Base-by-base conservation (phyloP, 371 early-diverging fungal species). In the Haplosporangium sp. region DNA sequence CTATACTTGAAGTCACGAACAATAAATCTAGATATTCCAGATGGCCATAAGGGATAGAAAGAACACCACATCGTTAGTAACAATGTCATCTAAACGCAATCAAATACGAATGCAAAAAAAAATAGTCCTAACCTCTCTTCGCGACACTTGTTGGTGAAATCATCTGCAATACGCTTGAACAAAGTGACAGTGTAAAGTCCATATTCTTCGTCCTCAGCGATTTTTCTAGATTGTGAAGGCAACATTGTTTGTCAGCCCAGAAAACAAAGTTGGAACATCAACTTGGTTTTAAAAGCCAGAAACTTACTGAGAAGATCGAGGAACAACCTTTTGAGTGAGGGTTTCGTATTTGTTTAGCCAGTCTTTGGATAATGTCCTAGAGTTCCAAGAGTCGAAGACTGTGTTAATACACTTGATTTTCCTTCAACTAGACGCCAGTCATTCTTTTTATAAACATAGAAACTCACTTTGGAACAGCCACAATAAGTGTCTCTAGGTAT, bases 1-100 rank as follows among this genome's bases (percentile, higher is more conserved):
- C 95, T 92, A 86, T 93, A 97, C 69, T 92, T 92, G 88, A 95
- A 97, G 76, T 98, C 99, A 50, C 98, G 91, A n/a, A 95, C 95
- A 74, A 94, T 89, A 71, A 96, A 98, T 77, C 93, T 93, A 57
- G 27, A 52, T 20, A 52, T 52, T 52, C n/a, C 6, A 52, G n/a
- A 53, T 53, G 19, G 13, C 44, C 44, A 19, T 13, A 27, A 34
- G 17, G 20, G 20, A 55, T 52, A 17, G 15, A 10, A 15, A 1
- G 45, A 45, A 10, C 15, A 45, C 10, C 52, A 11, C 17, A 52
- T n/a, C 13, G 52, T 52, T 42, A 63, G 38, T 34, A 34, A 2
- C 45, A 63, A 35, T 11, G 20, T 19, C 4, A 3, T 34, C 53
- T 19, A 19, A 53, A 53, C 3, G 53, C n/a, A 27, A 47, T 44